phyloP scores from a whole-genome alignment of 163 green algal genomes.

The Scenedesmus sp. region DNA sequence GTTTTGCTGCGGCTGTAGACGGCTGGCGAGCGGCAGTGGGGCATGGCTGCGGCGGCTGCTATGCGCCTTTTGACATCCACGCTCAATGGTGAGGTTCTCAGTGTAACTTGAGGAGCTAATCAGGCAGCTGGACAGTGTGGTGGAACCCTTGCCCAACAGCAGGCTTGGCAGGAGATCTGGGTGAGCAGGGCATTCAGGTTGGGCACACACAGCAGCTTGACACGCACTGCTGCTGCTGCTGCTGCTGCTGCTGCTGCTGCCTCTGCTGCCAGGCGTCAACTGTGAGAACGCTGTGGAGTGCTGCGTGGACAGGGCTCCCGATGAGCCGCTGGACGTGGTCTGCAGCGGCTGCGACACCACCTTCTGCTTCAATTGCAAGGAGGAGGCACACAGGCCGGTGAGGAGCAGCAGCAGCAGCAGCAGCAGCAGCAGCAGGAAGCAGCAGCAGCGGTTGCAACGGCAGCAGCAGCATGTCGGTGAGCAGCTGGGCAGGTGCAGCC shows the following conservation, averaged over 20 bases:
- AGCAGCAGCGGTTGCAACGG: background rate
- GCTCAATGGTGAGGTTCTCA: too few relatives aligned
- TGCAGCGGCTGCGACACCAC: conserved; percentile 89
- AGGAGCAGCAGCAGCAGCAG: conserved; percentile 12
- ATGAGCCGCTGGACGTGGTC: conserved; percentile 85
- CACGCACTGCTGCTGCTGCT: background rate
- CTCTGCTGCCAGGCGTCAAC: conserved; percentile 55
- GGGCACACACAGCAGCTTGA: too few relatives aligned
- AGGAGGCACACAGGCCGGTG: conserved; percentile 96
- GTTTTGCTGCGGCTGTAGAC: background rate
- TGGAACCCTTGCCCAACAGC: too few relatives aligned
- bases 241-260: background rate
- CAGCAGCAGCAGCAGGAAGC: background rate
- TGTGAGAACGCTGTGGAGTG: conserved; percentile 86
- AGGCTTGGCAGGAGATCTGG: too few relatives aligned
- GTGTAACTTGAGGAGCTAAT: too few relatives aligned
- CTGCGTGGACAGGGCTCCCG: conserved; percentile 65
- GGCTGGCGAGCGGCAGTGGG: background rate
- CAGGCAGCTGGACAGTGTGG: too few relatives aligned
- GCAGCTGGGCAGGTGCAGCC: background rate
- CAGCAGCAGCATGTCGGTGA: background rate
- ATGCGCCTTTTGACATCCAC: too few relatives aligned
- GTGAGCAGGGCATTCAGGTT: too few relatives aligned
- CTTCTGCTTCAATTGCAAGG: conserved; percentile 97
- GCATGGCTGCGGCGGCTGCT: too few relatives aligned